Evolutionary conservation across 2,329 filamentous ascomycete genomes (phyloP).

Genomic region (Penicillium sp.): DNA sequence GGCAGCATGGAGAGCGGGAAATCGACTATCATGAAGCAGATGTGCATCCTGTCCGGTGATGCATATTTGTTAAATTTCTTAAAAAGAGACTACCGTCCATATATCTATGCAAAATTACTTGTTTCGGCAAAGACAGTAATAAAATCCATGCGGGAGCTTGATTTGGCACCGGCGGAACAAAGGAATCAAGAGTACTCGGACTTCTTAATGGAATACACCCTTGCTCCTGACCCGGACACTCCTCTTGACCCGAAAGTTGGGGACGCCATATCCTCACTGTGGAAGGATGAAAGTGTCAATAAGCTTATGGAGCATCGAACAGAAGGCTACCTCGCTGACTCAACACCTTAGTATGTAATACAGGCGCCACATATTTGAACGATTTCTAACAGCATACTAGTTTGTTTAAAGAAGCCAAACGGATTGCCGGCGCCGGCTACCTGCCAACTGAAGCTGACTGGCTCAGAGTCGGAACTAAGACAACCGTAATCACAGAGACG

Average conservation of each 20-base stretch:
- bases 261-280: slow-evolving; percentile 3
- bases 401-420: slow-evolving; percentile 3
- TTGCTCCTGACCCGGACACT: neutral
- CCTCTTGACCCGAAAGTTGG: neutral
- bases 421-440: neutral
- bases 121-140: neutral
- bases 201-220: neutral
- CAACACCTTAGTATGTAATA: slow-evolving; percentile 2
- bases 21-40: neutral
- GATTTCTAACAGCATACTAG: neutral
- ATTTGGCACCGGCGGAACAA: neutral
- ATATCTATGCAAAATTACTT: neutral
- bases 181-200: neutral
- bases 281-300: neutral
- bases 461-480: neutral
- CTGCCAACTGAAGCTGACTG: neutral
- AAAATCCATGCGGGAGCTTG: neutral
- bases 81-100: no score
- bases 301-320: neutral
- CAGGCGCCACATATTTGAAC: neutral
- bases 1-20: neutral
- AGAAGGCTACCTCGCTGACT: neutral
- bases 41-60: neutral
- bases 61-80: no score
- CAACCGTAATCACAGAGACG: neutral